Evolutionary conservation across 78 protist genomes (phyloP), one percentile per base, ranked within the genome.

Genomic region (Speleostelium caveatum): DNA sequence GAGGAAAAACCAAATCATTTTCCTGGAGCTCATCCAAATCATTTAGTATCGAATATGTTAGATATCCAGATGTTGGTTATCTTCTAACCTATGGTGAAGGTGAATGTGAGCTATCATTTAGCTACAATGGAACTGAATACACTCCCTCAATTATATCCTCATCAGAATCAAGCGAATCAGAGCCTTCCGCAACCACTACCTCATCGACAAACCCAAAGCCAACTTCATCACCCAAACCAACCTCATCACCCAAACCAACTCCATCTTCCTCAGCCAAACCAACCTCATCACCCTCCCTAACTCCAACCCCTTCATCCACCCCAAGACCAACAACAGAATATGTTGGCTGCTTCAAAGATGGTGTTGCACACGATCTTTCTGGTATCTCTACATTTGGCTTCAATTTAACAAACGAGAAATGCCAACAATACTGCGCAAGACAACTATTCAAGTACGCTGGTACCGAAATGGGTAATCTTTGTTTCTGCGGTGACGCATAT

Each of bases 11-110:
- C 16, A 35, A 41, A 2, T 68, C 8, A 8, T 69, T 45, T 28
- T 69, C 42, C 24, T 42, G 61, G 24, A 72, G 33, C 36, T 42
- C 39, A 33, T 21, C n/a, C 45, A 55, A 51, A 16, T 49, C 21
- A 2, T 5, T 6, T 17, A n/a, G 35, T 59, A 59, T n/a, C n/a
- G 38, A 61, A 39, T 28, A 32, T 14, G 61, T 60, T 33, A 78
- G 87, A 78, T 78, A 78, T 55, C 87, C 87, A 22, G 59, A 63
- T 66, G 35, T 63, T 35, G 87, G 87, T 49, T 78, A 51, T 55
- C 62, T 78, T 3, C 30, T 28, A 7, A 78, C 87, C 0, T 78
- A 21, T 66, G 87, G 75, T 45, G 87, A 78, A 53, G 67, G 68
- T 53, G 30, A n/a, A n/a, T 78, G 87, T 28, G 41, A 28, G 19